Conservation (phyloP, 306 rosid species). For the Vigna radiata region DNA sequence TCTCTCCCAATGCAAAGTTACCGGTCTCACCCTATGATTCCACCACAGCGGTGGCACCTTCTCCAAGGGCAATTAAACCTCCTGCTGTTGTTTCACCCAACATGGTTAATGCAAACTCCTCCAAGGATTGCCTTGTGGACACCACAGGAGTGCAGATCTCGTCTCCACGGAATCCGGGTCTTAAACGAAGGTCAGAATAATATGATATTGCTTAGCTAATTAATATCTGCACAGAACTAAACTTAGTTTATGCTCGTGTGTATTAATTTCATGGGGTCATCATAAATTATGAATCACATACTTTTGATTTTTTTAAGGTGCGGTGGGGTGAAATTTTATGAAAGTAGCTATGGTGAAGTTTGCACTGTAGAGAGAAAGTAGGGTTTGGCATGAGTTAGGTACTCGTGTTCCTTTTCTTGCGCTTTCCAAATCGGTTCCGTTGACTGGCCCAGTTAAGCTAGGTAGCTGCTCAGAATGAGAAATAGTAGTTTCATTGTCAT, state of each 20-base stretch:
- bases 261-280: slow-evolving; percentile 24
- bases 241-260: neutral
- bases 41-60: slow-evolving; percentile 30
- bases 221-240: slow-evolving; percentile 25
- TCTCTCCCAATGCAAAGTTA: slow-evolving; percentile 69
- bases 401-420: slow-evolving; percentile 19
- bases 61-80: slow-evolving; percentile 54
- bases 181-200: slow-evolving; percentile 73
- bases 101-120: slow-evolving; percentile 55
- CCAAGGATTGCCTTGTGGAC: slow-evolving; percentile 57
- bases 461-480: slow-evolving; percentile 26
- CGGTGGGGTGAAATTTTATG: slow-evolving; percentile 28
- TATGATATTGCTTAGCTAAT: neutral
- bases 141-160: slow-evolving; percentile 81
- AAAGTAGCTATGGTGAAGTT: neutral
- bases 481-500: slow-evolving; percentile 40
- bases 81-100: slow-evolving; percentile 51
- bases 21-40: slow-evolving; percentile 46
- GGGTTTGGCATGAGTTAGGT: slow-evolving; percentile 57
- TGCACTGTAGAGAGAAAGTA: slow-evolving; percentile 36
- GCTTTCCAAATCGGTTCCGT: slow-evolving; percentile 33
- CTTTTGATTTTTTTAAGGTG: neutral
- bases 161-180: slow-evolving; percentile 79
- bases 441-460: slow-evolving; percentile 40
- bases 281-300: slow-evolving; percentile 18